Base-by-base conservation (phyloP, 768 basidiomycete species). In the Suillus subalutaceus region DNA sequence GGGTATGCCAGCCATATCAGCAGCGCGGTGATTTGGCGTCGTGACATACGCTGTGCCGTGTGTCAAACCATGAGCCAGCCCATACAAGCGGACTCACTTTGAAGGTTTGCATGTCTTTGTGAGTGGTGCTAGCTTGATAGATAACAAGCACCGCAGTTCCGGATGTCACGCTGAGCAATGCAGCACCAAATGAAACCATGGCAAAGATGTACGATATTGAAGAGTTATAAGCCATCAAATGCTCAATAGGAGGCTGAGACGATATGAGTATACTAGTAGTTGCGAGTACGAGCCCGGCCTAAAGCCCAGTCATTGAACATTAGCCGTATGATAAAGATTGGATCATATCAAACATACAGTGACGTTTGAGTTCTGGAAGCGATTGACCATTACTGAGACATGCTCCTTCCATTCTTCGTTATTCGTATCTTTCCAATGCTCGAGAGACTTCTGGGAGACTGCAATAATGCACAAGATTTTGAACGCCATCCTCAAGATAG, bases 1-100 rank as follows among this genome's bases (percentile, higher is more conserved):
- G 57, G 57, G 23, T 38, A 58, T 58, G 57, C 57, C 57, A 58
- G 26, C 57, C 57, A 58, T n/a, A 58, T 3, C 23, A 58, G 38
- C 23, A 58, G 15, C 8, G 7, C 15, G 23, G 40, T 35, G 40
- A 58, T 23, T 26, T 58, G n/a, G 12, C 16, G 23, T 26, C 57
- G 57, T 26, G 57, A 9, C 57, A 58, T 40, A n/a, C 9, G 6
- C 57, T 58, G 57, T 23, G 16, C 57, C 52, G 30, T 16, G 9
- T 58, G n/a, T 58, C 35, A 40, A 40, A 58, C 2, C 15, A 15
- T 38, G n/a, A 23, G 23, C 15, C 23, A 40, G 4, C n/a, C 5
- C 2, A 26, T 38, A 58, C 15, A 40, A 58, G 6, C 23, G 8
- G 8, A 40, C 57, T 40, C 57, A 58, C 57, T 8, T 26, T 58